Evolutionary conservation across 2,329 filamentous ascomycete species (phyloP).

Genomic region (Taxawa tesnikishii): DNA sequence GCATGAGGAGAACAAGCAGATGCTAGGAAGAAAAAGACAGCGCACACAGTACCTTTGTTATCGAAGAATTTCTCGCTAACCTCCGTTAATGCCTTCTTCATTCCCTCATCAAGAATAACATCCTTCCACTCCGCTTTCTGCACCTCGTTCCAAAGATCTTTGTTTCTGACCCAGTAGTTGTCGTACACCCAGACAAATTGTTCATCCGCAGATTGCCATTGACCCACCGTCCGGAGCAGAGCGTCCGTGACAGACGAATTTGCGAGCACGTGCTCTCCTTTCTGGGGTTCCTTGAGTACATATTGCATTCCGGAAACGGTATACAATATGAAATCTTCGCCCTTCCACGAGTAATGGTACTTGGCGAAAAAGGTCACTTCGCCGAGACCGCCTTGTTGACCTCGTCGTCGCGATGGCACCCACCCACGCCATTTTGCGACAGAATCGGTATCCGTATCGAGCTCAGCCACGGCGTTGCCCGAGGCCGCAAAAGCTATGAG

Average conservation of each 20-base stretch:
- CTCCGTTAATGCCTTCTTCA: constrained; percentile 29
- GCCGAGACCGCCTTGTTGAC: constrained; percentile 18
- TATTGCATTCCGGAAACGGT: constrained; percentile 24
- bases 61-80: constrained; percentile 30
- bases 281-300: constrained; percentile 24
- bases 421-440: constrained; percentile 26
- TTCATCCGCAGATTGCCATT: constrained; percentile 20
- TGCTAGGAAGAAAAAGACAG: constrained; percentile 10
- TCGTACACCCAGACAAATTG: constrained; percentile 34
- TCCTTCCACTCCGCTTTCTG: constrained; percentile 31
- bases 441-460: constrained; percentile 25
- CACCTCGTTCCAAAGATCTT: constrained; percentile 25
- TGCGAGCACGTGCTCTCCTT: constrained; percentile 19
- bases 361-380: constrained; percentile 27
- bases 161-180: constrained; percentile 26
- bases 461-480: constrained; percentile 24
- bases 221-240: constrained; percentile 24
- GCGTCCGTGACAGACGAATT: constrained; percentile 23
- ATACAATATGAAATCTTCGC: constrained; percentile 28
- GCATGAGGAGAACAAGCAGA: no score
- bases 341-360: constrained; percentile 25
- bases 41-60: no score
- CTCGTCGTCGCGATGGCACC: constrained; percentile 17
- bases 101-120: constrained; percentile 31
- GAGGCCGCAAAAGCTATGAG: constrained; percentile 27